These are phyloP conservation scores for Borovskyia barvae DNA, from an alignment of 208 protist genomes.

Conservation along the genomic window DNA sequence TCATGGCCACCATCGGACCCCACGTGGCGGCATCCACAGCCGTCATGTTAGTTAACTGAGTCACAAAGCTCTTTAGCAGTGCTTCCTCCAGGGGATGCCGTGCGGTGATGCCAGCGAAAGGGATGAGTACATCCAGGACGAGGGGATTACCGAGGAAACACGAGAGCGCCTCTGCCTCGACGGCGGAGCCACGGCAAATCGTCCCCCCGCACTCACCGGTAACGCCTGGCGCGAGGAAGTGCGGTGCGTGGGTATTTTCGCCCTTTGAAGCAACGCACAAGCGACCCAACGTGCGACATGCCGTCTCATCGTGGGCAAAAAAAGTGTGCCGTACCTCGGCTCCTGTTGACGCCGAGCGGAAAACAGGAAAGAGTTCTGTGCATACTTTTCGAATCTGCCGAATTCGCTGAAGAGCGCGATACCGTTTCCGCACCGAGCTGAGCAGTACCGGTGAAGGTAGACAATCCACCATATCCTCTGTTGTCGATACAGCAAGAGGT, in stretches of 20 bases:
- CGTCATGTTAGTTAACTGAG: conserved; percentile 5
- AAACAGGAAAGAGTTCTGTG: conserved; percentile 20
- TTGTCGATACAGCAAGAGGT: not conserved
- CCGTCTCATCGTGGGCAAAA: conserved; percentile 23
- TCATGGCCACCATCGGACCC: conserved; percentile 39
- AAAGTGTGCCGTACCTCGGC: conserved; percentile 24
- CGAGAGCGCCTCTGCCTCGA: conserved; percentile 1
- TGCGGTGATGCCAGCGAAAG: conserved; percentile 38
- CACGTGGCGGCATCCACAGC: conserved; percentile 42
- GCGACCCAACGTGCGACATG: conserved; percentile 5
- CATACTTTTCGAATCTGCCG: conserved; percentile 41
- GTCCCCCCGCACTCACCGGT: too few relatives aligned
- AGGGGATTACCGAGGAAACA: conserved; percentile 17
- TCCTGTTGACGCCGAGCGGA: conserved; percentile 27
- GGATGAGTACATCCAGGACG: conserved; percentile 30
- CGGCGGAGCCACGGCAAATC: not conserved
- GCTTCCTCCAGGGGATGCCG: conserved; percentile 47
- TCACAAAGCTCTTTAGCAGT: conserved; percentile 39
- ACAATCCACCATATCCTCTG: not conserved
- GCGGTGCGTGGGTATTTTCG: not conserved
- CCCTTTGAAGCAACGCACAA: not conserved
- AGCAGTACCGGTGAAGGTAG: conserved; percentile 34
- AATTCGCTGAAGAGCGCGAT: conserved; percentile 41
- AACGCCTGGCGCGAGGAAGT: too few relatives aligned
- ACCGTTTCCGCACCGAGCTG: conserved; percentile 31